A percentile compares a stretch with the other conserved stretches of the same genome.
Conservation (phyloP, 768 basidiomycete genomes). For the Hebeloma cylindrosporum region DNA sequence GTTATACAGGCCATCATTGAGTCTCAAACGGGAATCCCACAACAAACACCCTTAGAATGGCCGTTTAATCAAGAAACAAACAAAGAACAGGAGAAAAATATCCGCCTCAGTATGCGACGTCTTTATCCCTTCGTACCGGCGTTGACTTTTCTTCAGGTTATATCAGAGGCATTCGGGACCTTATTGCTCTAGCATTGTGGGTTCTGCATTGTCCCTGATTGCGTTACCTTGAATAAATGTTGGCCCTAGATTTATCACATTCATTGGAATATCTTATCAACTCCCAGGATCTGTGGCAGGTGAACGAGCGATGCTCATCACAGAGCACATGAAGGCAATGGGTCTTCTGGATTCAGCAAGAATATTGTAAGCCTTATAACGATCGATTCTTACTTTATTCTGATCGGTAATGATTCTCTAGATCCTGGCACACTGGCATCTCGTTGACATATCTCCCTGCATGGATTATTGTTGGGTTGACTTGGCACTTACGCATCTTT, state of each 20-base stretch:
- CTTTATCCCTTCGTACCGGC: neutral
- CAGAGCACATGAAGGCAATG: conserved; percentile 79
- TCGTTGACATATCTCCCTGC: conserved; percentile 72
- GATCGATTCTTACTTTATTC: conserved; percentile 15
- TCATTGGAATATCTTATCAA: conserved; percentile 75
- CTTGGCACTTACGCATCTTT: conserved; percentile 70
- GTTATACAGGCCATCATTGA: conserved; percentile 59
- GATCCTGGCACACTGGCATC: conserved; percentile 67
- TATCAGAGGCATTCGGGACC: conserved; percentile 56
- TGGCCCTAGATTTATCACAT: conserved; percentile 58
- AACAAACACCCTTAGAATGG: conserved; percentile 68
- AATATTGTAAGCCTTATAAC: conserved; percentile 11
- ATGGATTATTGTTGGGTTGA: conserved; percentile 66
- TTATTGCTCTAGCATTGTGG: conserved; percentile 69
- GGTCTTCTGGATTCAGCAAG: conserved; percentile 71
- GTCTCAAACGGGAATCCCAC: conserved; percentile 54
- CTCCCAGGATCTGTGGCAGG: conserved; percentile 67
- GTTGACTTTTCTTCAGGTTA: conserved; percentile 43
- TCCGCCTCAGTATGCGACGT: conserved; percentile 53
- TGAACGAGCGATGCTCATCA: conserved; percentile 65
- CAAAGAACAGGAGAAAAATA: conserved; percentile 52
- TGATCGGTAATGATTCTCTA: no score
- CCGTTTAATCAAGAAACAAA: conserved; percentile 71
- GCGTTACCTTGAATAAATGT: neutral
- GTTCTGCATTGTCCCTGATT: conserved; percentile 23